phyloP scores from a whole-genome alignment of 495 filamentous ascomycete species.

The Mycothermus thermophilus region DNA sequence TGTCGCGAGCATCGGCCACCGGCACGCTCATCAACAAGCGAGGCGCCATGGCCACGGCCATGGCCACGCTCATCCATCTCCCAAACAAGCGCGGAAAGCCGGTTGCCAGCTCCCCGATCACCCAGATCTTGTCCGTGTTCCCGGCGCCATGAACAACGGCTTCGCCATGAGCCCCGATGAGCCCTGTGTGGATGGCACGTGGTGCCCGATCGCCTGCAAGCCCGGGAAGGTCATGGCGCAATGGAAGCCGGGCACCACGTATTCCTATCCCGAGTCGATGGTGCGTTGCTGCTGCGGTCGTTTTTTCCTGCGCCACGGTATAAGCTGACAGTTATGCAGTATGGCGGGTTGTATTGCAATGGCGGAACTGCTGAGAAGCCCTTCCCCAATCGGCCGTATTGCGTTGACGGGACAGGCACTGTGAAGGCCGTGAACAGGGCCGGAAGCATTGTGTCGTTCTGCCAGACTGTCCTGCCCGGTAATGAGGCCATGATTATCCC shows the following conservation, averaged over 20 bases:
- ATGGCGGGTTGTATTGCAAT: constrained; percentile 67
- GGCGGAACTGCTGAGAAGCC: constrained; percentile 56
- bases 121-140: constrained; percentile 54
- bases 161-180: constrained; percentile 78
- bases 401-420: constrained; percentile 53
- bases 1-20: constrained; percentile 18
- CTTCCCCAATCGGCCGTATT: constrained; percentile 55
- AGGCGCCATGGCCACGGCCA: constrained; percentile 23
- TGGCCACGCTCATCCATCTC: constrained; percentile 14
- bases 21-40: constrained; percentile 13
- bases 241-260: constrained; percentile 59
- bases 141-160: constrained; percentile 51
- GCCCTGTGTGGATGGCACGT: constrained; percentile 51
- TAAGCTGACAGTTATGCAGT: constrained; percentile 34
- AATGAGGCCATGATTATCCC: constrained; percentile 83
- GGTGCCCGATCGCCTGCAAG: constrained; percentile 69
- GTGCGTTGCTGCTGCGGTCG: constrained; percentile 32
- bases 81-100: constrained; percentile 28
- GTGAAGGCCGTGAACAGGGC: constrained; percentile 52
- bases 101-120: constrained; percentile 53
- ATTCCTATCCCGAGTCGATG: constrained; percentile 59
- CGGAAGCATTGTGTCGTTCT: constrained; percentile 51
- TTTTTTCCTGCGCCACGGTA: background rate
- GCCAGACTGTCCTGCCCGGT: constrained; percentile 74
- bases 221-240: constrained; percentile 65